phyloP scores from a whole-genome alignment of 2,329 filamentous ascomycete genomes.

The Alternaria atra region DNA sequence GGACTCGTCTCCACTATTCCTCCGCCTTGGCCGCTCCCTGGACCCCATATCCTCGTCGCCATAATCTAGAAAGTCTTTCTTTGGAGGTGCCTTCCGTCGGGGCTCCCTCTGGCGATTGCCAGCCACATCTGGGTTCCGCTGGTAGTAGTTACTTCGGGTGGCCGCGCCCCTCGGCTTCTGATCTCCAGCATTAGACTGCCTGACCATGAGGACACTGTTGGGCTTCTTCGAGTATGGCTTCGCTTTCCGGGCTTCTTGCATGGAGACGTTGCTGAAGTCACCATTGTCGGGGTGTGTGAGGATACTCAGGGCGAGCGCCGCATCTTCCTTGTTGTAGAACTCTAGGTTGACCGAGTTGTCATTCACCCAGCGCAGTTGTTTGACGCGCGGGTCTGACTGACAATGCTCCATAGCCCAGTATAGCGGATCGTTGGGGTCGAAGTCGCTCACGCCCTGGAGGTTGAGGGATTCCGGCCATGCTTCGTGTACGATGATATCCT shows the following conservation, averaged over 20 bases:
- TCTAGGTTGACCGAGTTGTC: constrained; percentile 89
- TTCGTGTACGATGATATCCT: constrained; percentile 40
- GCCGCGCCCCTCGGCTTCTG: constrained; percentile 82
- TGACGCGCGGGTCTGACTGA: constrained; percentile 62
- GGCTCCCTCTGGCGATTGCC: constrained; percentile 62
- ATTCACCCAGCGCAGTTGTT: constrained; percentile 87
- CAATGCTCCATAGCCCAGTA: constrained; percentile 77
- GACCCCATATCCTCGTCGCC: constrained; percentile 36
- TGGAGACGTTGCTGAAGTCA: constrained; percentile 54
- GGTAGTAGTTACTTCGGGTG: constrained; percentile 86
- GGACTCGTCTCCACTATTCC: constrained; percentile 70
- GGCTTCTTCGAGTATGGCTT: constrained; percentile 74
- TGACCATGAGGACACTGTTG: constrained; percentile 73
- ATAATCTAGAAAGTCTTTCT: constrained; percentile 40
- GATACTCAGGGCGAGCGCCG: constrained; percentile 62
- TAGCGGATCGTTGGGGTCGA: constrained; percentile 83
- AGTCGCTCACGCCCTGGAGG: constrained; percentile 80
- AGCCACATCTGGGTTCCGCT: constrained; percentile 88
- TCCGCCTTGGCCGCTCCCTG: constrained; percentile 29
- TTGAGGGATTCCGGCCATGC: constrained; percentile 74
- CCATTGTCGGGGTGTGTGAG: constrained; percentile 61
- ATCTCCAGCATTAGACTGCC: constrained; percentile 78
- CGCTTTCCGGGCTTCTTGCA: constrained; percentile 71
- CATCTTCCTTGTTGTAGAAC: constrained; percentile 68
- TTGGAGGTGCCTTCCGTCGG: constrained; percentile 61